These are phyloP conservation scores for Saturnispora bothae DNA, from an alignment of 805 yeast genomes.

Conservation along the genomic window DNA sequence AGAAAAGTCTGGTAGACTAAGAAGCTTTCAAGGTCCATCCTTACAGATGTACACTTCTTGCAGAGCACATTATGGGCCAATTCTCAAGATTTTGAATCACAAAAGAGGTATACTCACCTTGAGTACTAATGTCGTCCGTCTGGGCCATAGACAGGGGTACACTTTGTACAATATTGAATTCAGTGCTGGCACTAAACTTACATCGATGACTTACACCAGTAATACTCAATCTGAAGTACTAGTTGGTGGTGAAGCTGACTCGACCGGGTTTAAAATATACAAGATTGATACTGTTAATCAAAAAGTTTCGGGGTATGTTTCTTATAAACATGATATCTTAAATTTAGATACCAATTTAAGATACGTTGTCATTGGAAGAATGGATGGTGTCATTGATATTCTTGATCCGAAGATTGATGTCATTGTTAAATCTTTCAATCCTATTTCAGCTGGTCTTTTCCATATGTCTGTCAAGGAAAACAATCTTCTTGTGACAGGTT, in stretches of 20 bases:
- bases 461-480: constrained; percentile 57
- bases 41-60: constrained; percentile 50
- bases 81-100: constrained; percentile 43
- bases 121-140: constrained; percentile 38
- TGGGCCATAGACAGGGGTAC: constrained; percentile 51
- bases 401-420: constrained; percentile 44
- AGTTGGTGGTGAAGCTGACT: constrained; percentile 30
- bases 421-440: constrained; percentile 42
- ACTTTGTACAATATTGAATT: constrained; percentile 26
- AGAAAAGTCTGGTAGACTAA: constrained; percentile 46
- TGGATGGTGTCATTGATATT: constrained; percentile 52
- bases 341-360: constrained; percentile 42
- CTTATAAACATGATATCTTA: constrained; percentile 36
- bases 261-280: constrained; percentile 25
- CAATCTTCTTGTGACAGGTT: constrained; percentile 72
- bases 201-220: constrained; percentile 33
- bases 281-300: constrained; percentile 35
- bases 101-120: constrained; percentile 50
- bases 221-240: constrained; percentile 33
- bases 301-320: constrained; percentile 25
- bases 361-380: constrained; percentile 46
- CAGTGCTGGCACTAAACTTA: constrained; percentile 25
- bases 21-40: constrained; percentile 34
- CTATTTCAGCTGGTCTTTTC: constrained; percentile 52
- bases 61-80: constrained; percentile 39